Evolutionary conservation across 1,284 basidiomycete species (phyloP).

Genomic region (Ceratorhiza oryzae-sativae): DNA sequence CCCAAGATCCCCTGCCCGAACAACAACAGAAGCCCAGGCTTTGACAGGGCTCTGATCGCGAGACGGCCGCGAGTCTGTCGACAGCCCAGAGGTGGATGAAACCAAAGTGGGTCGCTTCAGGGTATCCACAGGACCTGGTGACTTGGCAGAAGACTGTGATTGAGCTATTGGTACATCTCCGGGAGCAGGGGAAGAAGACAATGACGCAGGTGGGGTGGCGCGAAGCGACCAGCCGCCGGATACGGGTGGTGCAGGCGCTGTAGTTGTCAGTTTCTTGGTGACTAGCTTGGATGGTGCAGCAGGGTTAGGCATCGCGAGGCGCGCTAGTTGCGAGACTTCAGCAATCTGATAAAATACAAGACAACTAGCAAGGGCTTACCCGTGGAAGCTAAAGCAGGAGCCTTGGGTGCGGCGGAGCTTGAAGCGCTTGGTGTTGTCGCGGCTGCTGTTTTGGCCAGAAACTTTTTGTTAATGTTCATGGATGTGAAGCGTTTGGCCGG

Average conservation of each 20-base stretch:
- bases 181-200: conserved; percentile 52
- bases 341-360: conserved; percentile 13
- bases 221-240: conserved; percentile 74
- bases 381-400: conserved; percentile 34
- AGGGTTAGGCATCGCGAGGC: conserved; percentile 59
- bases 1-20: not conserved
- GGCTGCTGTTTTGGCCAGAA: conserved; percentile 77
- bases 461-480: conserved; percentile 92
- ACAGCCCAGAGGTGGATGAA: conserved; percentile 19
- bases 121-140: conserved; percentile 1
- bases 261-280: conserved; percentile 82
- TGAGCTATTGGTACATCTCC: conserved; percentile 45
- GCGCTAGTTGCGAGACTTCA: conserved; percentile 53
- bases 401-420: conserved; percentile 35
- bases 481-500: conserved; percentile 86
- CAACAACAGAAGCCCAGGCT: conserved; percentile 40
- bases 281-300: conserved; percentile 76
- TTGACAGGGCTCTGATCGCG: conserved; percentile 38
- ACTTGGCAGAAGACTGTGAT: conserved; percentile 27
- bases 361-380: not conserved
- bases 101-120: conserved; percentile 27
- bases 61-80: conserved; percentile 17
- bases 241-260: conserved; percentile 61
- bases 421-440: conserved; percentile 49
- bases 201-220: conserved; percentile 70